Conservation (phyloP, 1,284 basidiomycete species). For the Heterobasidion occidentale region DNA sequence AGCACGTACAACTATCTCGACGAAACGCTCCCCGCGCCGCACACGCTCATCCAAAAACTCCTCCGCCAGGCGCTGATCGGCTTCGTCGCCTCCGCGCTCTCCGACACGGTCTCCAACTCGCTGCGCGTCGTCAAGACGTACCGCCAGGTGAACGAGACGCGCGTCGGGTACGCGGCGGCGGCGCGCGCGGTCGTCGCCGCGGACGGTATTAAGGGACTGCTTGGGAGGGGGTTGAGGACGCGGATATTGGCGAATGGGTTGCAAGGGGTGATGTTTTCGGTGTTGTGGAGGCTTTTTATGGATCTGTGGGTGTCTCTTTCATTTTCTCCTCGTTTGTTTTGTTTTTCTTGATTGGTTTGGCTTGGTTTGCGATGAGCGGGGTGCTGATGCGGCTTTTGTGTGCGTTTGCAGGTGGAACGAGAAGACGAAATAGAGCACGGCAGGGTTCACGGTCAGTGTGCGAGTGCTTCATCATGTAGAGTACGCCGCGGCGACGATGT, state of each 20-base stretch:
- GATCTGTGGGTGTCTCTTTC: conserved; percentile 54
- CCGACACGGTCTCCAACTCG: conserved; percentile 80
- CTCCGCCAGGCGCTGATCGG: conserved; percentile 80
- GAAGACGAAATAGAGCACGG: conserved; percentile 20
- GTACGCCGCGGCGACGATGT: too few relatives aligned
- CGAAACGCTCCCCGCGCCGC: conserved; percentile 48
- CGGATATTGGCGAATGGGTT: conserved; percentile 79
- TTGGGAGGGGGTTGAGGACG: conserved; percentile 80
- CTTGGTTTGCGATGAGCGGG: not conserved
- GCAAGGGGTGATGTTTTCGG: conserved; percentile 79
- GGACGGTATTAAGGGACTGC: conserved; percentile 61
- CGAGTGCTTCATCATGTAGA: too few relatives aligned
- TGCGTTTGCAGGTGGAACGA: conserved; percentile 27
- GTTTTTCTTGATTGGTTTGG: not conserved
- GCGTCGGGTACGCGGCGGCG: conserved; percentile 67
- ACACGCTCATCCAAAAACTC: conserved; percentile 51
- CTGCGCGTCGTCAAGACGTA: conserved; percentile 91
- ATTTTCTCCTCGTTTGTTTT: too few relatives aligned
- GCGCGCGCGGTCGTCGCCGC: conserved; percentile 56
- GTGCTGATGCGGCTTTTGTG: not conserved
- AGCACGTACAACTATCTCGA: conserved; percentile 80
- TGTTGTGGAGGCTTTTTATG: conserved; percentile 81
- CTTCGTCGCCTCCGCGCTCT: conserved; percentile 74
- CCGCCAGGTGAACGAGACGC: conserved; percentile 76
- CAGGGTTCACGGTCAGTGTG: too few relatives aligned